phyloP scores from a whole-genome alignment of 2,329 filamentous ascomycete genomes.

The Diatrype stigma region DNA sequence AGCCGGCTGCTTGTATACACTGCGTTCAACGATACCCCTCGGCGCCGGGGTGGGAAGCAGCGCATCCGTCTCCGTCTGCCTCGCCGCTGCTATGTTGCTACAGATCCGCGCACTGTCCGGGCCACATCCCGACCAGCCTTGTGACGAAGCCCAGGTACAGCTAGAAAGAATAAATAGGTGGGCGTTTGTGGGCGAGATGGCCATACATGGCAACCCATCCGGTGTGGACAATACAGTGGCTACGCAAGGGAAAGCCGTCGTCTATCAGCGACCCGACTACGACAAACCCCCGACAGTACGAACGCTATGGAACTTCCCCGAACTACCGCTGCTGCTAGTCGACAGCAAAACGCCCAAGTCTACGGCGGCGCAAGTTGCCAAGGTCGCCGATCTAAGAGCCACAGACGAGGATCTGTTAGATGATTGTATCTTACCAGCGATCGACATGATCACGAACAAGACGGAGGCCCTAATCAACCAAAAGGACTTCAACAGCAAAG shows the following conservation, averaged over 20 bases:
- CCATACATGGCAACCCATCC: slow-evolving; percentile 94
- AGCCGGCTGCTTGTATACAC: slow-evolving; percentile 78
- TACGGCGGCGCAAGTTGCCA: slow-evolving; percentile 79
- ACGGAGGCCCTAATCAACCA: slow-evolving; percentile 52
- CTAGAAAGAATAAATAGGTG: slow-evolving; percentile 95
- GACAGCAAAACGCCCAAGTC: slow-evolving; percentile 87
- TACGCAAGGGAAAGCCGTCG: slow-evolving; percentile 86
- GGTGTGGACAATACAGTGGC: slow-evolving; percentile 97
- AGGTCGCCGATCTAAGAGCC: slow-evolving; percentile 70
- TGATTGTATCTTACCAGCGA: slow-evolving; percentile 77
- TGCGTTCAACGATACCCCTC: slow-evolving; percentile 91
- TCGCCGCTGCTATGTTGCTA: slow-evolving; percentile 77
- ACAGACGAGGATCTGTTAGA: slow-evolving; percentile 74
- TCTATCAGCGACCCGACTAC: slow-evolving; percentile 81
- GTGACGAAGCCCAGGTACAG: slow-evolving; percentile 82
- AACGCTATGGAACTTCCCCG: slow-evolving; percentile 81
- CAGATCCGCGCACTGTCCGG: slow-evolving; percentile 86
- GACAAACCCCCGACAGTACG: slow-evolving; percentile 70
- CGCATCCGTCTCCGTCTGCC: slow-evolving; percentile 88
- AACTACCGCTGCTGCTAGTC: slow-evolving; percentile 83
- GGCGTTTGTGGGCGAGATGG: slow-evolving; percentile 96
- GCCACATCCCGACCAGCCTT: slow-evolving; percentile 86
- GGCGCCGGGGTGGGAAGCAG: slow-evolving; percentile 88
- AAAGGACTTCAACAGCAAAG: slow-evolving; percentile 64
- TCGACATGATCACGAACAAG: slow-evolving; percentile 65